phyloP scores from a whole-genome alignment of 495 filamentous ascomycete genomes.

The Podospora appendiculata region DNA sequence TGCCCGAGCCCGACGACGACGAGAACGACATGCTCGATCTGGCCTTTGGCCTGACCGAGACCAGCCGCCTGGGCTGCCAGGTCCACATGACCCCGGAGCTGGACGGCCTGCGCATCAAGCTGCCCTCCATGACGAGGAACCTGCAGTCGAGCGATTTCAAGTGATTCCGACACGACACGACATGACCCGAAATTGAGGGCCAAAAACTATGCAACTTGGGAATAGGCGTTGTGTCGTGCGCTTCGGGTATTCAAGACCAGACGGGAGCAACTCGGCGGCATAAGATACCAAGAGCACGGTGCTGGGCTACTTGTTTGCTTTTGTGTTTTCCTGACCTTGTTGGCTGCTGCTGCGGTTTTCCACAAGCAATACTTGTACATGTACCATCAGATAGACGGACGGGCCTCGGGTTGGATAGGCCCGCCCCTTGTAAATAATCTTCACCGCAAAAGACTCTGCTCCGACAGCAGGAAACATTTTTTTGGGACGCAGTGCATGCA shows the following conservation, averaged over 20 bases:
- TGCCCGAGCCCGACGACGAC: slow-evolving; percentile 89
- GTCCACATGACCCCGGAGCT: slow-evolving; percentile 84
- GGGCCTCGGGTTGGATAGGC: no score
- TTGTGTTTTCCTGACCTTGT: neutral
- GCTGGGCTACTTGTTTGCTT: neutral
- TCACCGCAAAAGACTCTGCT: no score
- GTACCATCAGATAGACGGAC: no score
- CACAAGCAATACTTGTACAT: no score
- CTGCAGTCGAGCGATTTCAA: slow-evolving; percentile 90
- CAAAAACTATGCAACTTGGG: no score
- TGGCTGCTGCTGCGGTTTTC: no score
- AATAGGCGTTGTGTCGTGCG: no score
- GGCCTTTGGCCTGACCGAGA: slow-evolving; percentile 93
- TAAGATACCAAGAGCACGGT: slow-evolving; percentile 1
- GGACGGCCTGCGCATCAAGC: slow-evolving; percentile 73
- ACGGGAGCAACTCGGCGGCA: neutral
- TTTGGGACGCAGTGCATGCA: no score
- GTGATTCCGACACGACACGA: slow-evolving; percentile 6
- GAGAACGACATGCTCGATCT: slow-evolving; percentile 99
- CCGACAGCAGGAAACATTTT: no score
- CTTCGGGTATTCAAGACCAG: neutral
- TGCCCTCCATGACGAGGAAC: slow-evolving; percentile 93
- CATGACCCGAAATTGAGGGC: no score
- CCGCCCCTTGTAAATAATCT: no score
- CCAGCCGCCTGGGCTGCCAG: slow-evolving; percentile 91